A percentile compares a stretch with the other conserved stretches of the same genome.
Evolutionary conservation across 2,329 filamentous ascomycete species (phyloP).

Genomic region (Endoconidiophora laricicola): DNA sequence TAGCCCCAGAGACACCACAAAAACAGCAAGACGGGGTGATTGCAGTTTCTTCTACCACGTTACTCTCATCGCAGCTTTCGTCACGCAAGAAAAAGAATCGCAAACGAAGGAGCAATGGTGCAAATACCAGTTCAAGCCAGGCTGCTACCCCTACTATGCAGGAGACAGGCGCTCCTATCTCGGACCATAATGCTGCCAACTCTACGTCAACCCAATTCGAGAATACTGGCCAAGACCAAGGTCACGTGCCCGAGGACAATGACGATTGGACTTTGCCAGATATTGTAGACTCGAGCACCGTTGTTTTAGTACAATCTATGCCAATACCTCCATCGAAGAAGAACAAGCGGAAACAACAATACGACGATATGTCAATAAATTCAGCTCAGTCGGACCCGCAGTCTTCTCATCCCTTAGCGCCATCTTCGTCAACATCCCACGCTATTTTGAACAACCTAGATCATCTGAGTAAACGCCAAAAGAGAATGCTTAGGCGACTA

Average conservation of each 20-base stretch:
- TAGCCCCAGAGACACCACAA: too few relatives aligned
- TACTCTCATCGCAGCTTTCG: neutral
- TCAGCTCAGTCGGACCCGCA: too few relatives aligned
- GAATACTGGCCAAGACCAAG: neutral
- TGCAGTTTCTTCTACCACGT: too few relatives aligned
- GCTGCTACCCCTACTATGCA: too few relatives aligned
- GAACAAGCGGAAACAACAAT: neutral
- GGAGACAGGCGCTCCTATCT: too few relatives aligned
- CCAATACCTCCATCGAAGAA: neutral
- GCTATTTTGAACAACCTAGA: neutral
- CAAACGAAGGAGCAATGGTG: neutral
- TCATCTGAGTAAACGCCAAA: conserved; percentile 5
- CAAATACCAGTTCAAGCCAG: too few relatives aligned
- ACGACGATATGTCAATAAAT: neutral
- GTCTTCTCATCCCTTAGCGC: too few relatives aligned
- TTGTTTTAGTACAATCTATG: neutral
- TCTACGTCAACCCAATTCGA: too few relatives aligned
- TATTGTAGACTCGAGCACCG: too few relatives aligned
- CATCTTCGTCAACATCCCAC: too few relatives aligned
- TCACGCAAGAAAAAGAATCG: neutral
- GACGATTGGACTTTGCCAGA: neutral
- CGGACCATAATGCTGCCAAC: too few relatives aligned
- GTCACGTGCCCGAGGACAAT: neutral
- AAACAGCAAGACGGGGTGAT: too few relatives aligned
- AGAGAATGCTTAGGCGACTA: neutral